phyloP scores from a whole-genome alignment of 768 basidiomycete genomes.

The Galerina sulciceps region DNA sequence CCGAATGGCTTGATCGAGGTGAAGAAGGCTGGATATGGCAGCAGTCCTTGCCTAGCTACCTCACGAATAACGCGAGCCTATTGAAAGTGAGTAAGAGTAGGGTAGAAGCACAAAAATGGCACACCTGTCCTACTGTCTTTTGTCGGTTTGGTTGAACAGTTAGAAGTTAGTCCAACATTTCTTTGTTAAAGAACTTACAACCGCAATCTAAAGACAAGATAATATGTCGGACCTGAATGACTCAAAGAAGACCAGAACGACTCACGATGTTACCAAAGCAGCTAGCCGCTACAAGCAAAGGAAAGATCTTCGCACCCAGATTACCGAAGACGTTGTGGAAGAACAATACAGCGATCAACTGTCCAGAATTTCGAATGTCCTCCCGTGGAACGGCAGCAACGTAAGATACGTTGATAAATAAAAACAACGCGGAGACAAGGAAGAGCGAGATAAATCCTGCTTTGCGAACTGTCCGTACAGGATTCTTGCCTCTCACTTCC shows the following conservation, averaged over 20 bases:
- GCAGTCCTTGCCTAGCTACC: slow-evolving; percentile 54
- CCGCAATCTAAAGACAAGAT: slow-evolving; percentile 28
- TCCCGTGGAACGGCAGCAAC: slow-evolving; percentile 38
- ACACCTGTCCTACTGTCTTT: slow-evolving; percentile 33
- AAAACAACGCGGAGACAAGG: slow-evolving; percentile 44
- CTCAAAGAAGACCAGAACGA: not conserved
- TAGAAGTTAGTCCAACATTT: not conserved
- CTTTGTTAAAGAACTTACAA: slow-evolving; percentile 20
- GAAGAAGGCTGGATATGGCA: slow-evolving; percentile 53
- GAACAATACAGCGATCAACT: slow-evolving; percentile 38
- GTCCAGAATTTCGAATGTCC: slow-evolving; percentile 36
- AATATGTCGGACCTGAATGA: not conserved
- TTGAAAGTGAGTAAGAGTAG: not conserved
- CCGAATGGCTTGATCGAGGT: slow-evolving; percentile 52
- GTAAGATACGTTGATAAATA: slow-evolving; percentile 49
- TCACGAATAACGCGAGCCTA: slow-evolving; percentile 53
- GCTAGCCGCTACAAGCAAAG: slow-evolving; percentile 35
- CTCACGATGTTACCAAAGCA: slow-evolving; percentile 43
- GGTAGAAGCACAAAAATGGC: not conserved
- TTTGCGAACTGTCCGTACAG: slow-evolving; percentile 48
- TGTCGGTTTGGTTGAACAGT: not conserved
- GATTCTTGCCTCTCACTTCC: slow-evolving; percentile 42
- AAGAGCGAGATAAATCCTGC: slow-evolving; percentile 46
- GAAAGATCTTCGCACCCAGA: slow-evolving; percentile 30
- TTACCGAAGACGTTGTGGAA: slow-evolving; percentile 35